Percentiles rank a stretch among this genome's conserved stretches.
phyloP scores from a whole-genome alignment of 345 rosid genomes.

The Citrus sinensis region DNA sequence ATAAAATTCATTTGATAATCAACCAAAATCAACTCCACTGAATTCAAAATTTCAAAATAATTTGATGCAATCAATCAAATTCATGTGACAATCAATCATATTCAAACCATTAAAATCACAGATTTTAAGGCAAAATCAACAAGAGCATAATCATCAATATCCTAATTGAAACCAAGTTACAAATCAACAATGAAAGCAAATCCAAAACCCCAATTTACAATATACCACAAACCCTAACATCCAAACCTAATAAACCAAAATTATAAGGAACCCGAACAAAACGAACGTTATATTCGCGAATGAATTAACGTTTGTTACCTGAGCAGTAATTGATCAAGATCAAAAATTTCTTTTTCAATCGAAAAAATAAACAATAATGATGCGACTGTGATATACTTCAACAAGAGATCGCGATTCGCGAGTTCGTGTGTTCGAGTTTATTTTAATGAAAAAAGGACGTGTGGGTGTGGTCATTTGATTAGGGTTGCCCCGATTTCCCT shows the following conservation, averaged over 20 bases:
- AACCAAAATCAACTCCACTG: neutral
- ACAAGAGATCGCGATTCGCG: neutral
- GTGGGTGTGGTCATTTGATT: neutral
- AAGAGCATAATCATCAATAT: neutral
- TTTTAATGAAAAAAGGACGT: neutral
- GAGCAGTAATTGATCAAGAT: slow-evolving; percentile 1
- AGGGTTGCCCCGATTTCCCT: neutral
- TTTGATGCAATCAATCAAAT: neutral
- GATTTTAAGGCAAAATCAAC: neutral
- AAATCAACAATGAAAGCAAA: neutral
- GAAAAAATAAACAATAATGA: neutral
- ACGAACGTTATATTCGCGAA: neutral
- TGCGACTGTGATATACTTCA: neutral
- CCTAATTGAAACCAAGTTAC: neutral
- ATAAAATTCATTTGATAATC: neutral
- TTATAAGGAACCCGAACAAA: neutral
- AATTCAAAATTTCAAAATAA: neutral
- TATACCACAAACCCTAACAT: neutral
- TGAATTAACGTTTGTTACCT: neutral
- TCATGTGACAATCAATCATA: neutral
- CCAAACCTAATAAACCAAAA: neutral
- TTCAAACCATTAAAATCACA: neutral
- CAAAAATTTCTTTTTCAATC: neutral
- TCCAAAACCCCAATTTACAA: neutral
- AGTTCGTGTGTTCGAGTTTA: neutral